Evolutionary conservation across 257 asterid species (phyloP).

Genomic region (Sherardia arvensis): DNA sequence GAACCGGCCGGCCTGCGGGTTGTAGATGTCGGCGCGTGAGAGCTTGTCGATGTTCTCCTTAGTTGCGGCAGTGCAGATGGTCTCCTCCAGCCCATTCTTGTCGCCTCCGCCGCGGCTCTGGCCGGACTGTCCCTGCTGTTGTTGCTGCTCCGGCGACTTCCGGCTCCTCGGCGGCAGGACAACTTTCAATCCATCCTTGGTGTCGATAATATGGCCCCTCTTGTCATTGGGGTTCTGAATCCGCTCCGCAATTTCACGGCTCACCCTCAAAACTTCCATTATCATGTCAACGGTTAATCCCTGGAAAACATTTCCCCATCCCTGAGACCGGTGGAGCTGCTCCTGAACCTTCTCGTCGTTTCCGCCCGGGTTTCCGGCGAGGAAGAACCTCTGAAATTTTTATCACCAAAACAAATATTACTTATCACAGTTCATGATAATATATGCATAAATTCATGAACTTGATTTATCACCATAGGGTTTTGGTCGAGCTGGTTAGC

Average conservation of each 20-base stretch:
- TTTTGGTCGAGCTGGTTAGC: slow-evolving; percentile 54
- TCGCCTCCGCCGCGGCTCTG: neutral
- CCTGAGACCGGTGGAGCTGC: neutral
- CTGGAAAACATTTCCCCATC: slow-evolving; percentile 15
- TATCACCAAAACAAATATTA: no score
- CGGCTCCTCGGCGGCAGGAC: slow-evolving; percentile 33
- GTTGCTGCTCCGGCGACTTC: slow-evolving; percentile 5
- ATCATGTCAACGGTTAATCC: slow-evolving; percentile 10
- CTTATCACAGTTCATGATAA: neutral
- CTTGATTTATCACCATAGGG: slow-evolving; percentile 33
- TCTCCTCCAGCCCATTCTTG: slow-evolving; percentile 58
- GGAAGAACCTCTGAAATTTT: slow-evolving; percentile 56
- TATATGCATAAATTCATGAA: neutral
- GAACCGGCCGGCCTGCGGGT: slow-evolving; percentile 55
- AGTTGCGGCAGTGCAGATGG: slow-evolving; percentile 42
- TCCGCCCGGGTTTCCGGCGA: slow-evolving; percentile 46
- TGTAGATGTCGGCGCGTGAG: slow-evolving; percentile 51
- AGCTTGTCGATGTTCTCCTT: slow-evolving; percentile 38
- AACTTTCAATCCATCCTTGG: slow-evolving; percentile 33
- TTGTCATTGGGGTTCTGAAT: slow-evolving; percentile 8
- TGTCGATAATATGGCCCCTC: slow-evolving; percentile 18
- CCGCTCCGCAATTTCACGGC: slow-evolving; percentile 7
- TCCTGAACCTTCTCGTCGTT: slow-evolving; percentile 3
- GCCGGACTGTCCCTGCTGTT: slow-evolving; percentile 2
- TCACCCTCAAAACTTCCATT: slow-evolving; percentile 12